A percentile compares a stretch with the other conserved stretches of the same genome.
phyloP scores from a whole-genome alignment of 2,329 filamentous ascomycete species.

The Hypoxylon sp. region DNA sequence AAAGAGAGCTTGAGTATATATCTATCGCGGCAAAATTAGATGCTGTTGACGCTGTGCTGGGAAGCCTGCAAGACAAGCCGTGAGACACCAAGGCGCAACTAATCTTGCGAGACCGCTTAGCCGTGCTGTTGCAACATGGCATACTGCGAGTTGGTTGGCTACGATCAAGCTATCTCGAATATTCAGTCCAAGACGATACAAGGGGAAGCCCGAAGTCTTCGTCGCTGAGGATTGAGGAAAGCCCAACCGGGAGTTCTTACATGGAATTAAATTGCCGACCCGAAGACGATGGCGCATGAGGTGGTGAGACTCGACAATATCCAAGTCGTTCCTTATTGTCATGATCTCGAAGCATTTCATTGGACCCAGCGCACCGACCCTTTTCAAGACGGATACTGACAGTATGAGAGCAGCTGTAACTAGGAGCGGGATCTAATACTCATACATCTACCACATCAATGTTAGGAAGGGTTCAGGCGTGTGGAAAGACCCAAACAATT shows the following conservation, averaged over 20 bases:
- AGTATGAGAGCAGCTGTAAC: conserved; percentile 33
- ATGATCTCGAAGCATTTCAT: conserved; percentile 15
- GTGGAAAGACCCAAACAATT: conserved; percentile 24
- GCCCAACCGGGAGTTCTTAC: conserved; percentile 5
- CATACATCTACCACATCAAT: conserved; percentile 25
- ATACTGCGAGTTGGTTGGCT: conserved; percentile 2
- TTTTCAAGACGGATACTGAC: conserved; percentile 41
- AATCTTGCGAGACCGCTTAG: conserved; percentile 3
- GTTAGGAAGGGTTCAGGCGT: conserved; percentile 10
- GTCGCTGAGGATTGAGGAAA: conserved; percentile 4
- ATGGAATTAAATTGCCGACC: conserved; percentile 1
- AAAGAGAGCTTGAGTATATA: not conserved
- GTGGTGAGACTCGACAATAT: conserved; percentile 19
- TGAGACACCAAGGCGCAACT: conserved; percentile 2
- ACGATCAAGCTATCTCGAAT: not conserved
- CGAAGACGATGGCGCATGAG: conserved; percentile 17
- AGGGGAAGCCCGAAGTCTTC: not conserved
- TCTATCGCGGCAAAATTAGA: not conserved
- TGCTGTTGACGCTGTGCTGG: not conserved
- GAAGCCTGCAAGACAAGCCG: not conserved
- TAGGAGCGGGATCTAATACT: conserved; percentile 14
- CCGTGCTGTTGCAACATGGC: not conserved
- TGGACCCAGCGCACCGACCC: conserved; percentile 3
- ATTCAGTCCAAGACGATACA: not conserved
- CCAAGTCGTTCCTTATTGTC: conserved; percentile 6